Base-by-base conservation (phyloP, 2,329 filamentous ascomycete species). In the Paecilomyces sp. region DNA sequence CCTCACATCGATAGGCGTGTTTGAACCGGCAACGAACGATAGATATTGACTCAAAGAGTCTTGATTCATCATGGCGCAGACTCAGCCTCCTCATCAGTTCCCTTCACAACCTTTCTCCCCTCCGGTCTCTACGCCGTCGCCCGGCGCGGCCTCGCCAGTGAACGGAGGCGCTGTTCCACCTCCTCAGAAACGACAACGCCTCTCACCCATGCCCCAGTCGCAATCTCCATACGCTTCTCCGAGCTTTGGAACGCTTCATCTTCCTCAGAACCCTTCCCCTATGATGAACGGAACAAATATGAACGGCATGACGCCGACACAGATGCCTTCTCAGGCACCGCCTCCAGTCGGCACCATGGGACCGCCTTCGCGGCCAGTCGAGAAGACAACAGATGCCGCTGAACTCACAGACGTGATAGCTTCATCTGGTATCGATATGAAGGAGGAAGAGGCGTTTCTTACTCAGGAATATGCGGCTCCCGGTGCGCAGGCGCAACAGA, bases 391-490 rank as follows among this genome's bases (percentile, higher is more conserved):
- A 58, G 75, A 84, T 74, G 73, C 75, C 56, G 73, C 92, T 67
- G 91, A 96, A 68, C 83, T 92, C 54, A 90, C 88, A 64, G 92
- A 97, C 76, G 89, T 92, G 56, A 76, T 96, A 58, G 88, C 88
- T 18, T 90, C 89, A 18, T 93, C 91, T 15, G 92, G 91, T 56
- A 91, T 97, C 63, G 90, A 96, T 77, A 76, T 96, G 54, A 87
- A 88, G 60, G 91, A 91, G 64, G 92, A 96, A 73, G 91, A 95
- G 69, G 90, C 92, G 66, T 90, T 86, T 65, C 81, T 94, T 73
- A 87, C 90, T 53, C 86, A 70, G 69, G 79, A 70, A 69, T 81
- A 70, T 72, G 77, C 66, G 66, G 74, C 60, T 75, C 79, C 58
- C 81, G 69, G 67, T 59, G 68, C 68, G 56, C 70, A 73, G 64